phyloP scores from a whole-genome alignment of 1,284 basidiomycete species.

The Boletus mariae region DNA sequence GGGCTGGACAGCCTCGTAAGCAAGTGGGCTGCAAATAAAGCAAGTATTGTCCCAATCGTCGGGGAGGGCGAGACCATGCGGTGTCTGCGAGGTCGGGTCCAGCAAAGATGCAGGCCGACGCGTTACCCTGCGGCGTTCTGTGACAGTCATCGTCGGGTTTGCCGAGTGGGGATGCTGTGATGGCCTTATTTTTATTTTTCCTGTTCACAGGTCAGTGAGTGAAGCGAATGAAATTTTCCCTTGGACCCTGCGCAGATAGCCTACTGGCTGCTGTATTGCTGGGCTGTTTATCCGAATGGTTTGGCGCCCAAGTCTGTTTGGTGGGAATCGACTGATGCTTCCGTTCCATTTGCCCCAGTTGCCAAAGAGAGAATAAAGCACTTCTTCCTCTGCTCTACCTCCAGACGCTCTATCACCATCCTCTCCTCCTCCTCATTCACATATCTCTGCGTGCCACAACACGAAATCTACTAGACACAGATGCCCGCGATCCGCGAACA shows the following conservation, averaged over 20 bases:
- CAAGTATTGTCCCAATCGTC: constrained; percentile 11
- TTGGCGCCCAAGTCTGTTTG: constrained; percentile 15
- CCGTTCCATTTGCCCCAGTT: constrained; percentile 28
- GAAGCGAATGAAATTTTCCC: constrained; percentile 7
- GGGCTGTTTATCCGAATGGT: background rate
- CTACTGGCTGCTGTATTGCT: constrained; percentile 6
- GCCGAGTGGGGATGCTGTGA: constrained; percentile 20
- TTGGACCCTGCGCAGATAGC: background rate
- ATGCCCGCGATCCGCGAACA: constrained; percentile 30
- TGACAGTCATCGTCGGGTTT: constrained; percentile 13
- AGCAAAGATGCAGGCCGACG: constrained; percentile 10
- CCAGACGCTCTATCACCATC: constrained; percentile 28
- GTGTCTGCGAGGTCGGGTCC: constrained; percentile 24
- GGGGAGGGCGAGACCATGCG: constrained; percentile 19
- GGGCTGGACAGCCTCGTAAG: background rate
- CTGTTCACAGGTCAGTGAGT: constrained; percentile 2
- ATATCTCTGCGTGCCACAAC: constrained; percentile 1
- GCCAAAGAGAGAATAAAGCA: constrained; percentile 38
- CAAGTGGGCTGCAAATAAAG: constrained; percentile 11
- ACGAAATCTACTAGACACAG: background rate
- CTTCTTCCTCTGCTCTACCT: constrained; percentile 13
- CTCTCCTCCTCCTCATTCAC: constrained; percentile 12
- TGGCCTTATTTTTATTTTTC: constrained; percentile 7
- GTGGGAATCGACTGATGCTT: constrained; percentile 32
- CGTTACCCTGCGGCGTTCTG: constrained; percentile 7